Base-by-base conservation (phyloP, 2,329 filamentous ascomycete genomes). In the Diaporthe citriasiana region DNA sequence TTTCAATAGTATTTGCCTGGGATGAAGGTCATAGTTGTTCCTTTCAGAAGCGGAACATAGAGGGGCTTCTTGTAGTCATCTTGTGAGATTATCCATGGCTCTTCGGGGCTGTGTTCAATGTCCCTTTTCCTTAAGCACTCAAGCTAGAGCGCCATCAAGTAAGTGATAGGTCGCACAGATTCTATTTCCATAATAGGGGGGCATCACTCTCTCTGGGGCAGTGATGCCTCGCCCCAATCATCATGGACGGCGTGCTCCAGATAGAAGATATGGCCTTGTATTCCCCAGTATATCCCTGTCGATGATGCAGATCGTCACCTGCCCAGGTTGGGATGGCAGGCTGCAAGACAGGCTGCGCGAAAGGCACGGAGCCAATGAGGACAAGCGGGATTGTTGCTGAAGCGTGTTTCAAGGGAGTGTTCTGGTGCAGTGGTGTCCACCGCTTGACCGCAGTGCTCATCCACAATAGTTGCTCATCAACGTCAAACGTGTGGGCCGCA, bases 161-260 rank as follows among this genome's bases (percentile, higher is more conserved):
- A 66, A 66, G 30, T 35, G 45, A 66, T 7, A 30, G 42, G 30
- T 66, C 45, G 45, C 60, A 66, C 60, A 66, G 27, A 38, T 51
- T 25, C 30, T 51, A 33, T 51, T 51, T 30, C 30, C 60, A 25
- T 38, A 38, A 66, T 38, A 51, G 42, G 60, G 60, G 60, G 60
- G 25, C 42, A 51, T 30, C 60, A 66, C 25, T 66, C 35, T 35
- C 27, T 66, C 60, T 15, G 30, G 27, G 19, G 10, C 30, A 66
- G 45, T 66, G 60, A 66, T 50, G 22, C 60, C 42, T 65, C 42
- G 42, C 60, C 60, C 60, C 60, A 47, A 50, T 50, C 42, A 65
- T 65, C 27, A 35, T 47, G 27, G 27, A 65, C 60, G 60, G 42
- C 60, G 60, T 50, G 60, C 60, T 65, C 60, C 60, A 65, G 42